A percentile compares a stretch with the other conserved stretches of the same genome.
These are phyloP conservation scores for Cercospora zeina DNA, from an alignment of 2,329 filamentous ascomycete species.

Conservation along the genomic window DNA sequence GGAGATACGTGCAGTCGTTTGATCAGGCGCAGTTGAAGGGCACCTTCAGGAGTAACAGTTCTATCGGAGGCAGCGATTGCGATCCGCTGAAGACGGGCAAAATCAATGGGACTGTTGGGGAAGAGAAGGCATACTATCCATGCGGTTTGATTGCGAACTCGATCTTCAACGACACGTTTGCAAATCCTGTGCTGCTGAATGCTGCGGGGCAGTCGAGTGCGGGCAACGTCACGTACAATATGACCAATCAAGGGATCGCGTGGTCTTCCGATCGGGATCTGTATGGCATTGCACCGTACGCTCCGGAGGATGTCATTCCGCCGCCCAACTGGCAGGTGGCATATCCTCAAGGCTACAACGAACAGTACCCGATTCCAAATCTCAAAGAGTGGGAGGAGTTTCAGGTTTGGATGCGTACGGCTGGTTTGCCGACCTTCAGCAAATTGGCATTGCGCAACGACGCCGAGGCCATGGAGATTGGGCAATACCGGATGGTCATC, in stretches of 20 bases:
- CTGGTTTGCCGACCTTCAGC: slow-evolving; percentile 89
- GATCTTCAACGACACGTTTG: slow-evolving; percentile 91
- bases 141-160: slow-evolving; percentile 97
- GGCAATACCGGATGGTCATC: slow-evolving; percentile 75
- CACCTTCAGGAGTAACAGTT: slow-evolving; percentile 57
- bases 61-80: slow-evolving; percentile 70
- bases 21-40: slow-evolving; percentile 82
- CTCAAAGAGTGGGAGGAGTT: slow-evolving; percentile 77
- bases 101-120: slow-evolving; percentile 41
- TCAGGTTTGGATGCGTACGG: slow-evolving; percentile 98
- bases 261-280: slow-evolving; percentile 82
- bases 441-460: slow-evolving; percentile 89
- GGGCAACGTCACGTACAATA: slow-evolving; percentile 62
- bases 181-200: slow-evolving; percentile 63
- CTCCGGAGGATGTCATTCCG: slow-evolving; percentile 65
- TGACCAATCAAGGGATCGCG: slow-evolving; percentile 77
- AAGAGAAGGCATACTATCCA: slow-evolving; percentile 75
- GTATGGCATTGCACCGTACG: slow-evolving; percentile 70
- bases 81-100: slow-evolving; percentile 60
- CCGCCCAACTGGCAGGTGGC: slow-evolving; percentile 80
- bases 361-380: slow-evolving; percentile 66
- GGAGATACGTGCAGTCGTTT: slow-evolving; percentile 90
- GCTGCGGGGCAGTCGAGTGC: slow-evolving; percentile 42
- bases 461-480: slow-evolving; percentile 62
- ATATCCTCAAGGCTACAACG: slow-evolving; percentile 69